Evolutionary conservation across 805 yeast genomes (phyloP).

Genomic region (Pichia heedii): DNA sequence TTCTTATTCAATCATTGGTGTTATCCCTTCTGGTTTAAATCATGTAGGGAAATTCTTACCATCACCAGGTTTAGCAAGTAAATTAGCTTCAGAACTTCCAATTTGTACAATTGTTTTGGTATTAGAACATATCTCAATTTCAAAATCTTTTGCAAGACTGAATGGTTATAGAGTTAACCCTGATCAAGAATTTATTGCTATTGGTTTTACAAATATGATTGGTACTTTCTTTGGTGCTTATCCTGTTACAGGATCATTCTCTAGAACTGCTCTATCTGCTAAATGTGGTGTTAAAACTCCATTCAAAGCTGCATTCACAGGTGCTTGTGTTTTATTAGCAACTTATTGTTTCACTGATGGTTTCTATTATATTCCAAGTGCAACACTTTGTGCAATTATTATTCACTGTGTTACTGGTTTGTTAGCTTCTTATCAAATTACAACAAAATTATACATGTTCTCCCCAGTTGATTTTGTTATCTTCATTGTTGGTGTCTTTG

Average conservation of each 20-base stretch:
- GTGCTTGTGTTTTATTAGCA: conserved; percentile 80
- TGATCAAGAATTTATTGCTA: conserved; percentile 89
- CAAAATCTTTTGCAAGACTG: conserved; percentile 88
- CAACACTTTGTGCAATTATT: conserved; percentile 77
- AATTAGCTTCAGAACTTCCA: conserved; percentile 71
- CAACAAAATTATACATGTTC: conserved; percentile 62
- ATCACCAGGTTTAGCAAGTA: conserved; percentile 48
- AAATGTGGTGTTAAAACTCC: conserved; percentile 96
- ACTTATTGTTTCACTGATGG: conserved; percentile 75
- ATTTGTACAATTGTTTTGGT: conserved; percentile 76
- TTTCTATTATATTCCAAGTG: conserved; percentile 85
- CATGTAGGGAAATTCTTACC: conserved; percentile 66
- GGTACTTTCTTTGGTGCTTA: conserved; percentile 92
- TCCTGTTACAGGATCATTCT: conserved; percentile 94
- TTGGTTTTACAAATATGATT: conserved; percentile 82
- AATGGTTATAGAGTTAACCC: conserved; percentile 88
- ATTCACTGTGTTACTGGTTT: conserved; percentile 91
- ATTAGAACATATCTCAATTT: conserved; percentile 86
- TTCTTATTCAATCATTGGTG: conserved; percentile 57
- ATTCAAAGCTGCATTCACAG: conserved; percentile 83
- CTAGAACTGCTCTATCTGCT: conserved; percentile 88
- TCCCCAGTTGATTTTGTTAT: conserved; percentile 68
- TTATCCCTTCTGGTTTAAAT: conserved; percentile 73
- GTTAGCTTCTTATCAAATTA: conserved; percentile 57
- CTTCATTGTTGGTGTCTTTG: conserved; percentile 61